A percentile compares a stretch with the other conserved stretches of the same genome.
Conservation (phyloP, 2,329 filamentous ascomycete genomes). For the Blastomyces emzantsi region DNA sequence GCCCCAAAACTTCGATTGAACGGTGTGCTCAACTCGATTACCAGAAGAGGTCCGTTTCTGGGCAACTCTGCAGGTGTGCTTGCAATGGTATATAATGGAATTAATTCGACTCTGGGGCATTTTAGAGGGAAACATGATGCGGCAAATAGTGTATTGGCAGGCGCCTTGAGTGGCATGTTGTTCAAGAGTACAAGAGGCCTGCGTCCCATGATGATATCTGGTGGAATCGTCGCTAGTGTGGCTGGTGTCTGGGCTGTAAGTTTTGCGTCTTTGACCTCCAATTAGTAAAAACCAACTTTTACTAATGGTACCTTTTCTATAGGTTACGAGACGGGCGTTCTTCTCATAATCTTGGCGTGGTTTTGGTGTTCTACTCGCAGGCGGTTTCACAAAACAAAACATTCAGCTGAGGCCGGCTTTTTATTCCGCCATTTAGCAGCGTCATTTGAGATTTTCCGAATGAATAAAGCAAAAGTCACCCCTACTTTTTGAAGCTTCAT, state of each 20-base stretch:
- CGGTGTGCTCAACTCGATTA: slow-evolving; percentile 89
- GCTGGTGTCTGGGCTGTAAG: slow-evolving; percentile 88
- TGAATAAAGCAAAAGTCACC: neutral
- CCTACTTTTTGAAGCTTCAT: neutral
- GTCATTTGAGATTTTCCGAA: neutral
- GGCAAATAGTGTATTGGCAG: slow-evolving; percentile 77
- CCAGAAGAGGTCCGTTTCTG: slow-evolving; percentile 83
- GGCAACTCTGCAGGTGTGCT: slow-evolving; percentile 95
- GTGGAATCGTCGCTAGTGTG: slow-evolving; percentile 74
- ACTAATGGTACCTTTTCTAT: slow-evolving; percentile 16
- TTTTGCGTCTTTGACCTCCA: slow-evolving; percentile 22
- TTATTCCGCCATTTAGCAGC: neutral
- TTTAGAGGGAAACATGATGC: slow-evolving; percentile 79
- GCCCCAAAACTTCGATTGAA: slow-evolving; percentile 90
- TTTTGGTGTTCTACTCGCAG: neutral
- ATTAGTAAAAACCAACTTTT: slow-evolving; percentile 10
- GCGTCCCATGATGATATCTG: slow-evolving; percentile 89
- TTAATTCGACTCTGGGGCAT: slow-evolving; percentile 76
- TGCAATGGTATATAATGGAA: slow-evolving; percentile 89
- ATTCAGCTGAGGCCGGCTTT: neutral
- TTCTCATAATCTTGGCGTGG: slow-evolving; percentile 31
- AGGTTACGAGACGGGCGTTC: slow-evolving; percentile 45
- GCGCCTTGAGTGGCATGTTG: slow-evolving; percentile 78
- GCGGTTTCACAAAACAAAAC: neutral
- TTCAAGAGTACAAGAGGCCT: slow-evolving; percentile 94